Evolutionary conservation across 164 flowering plant species (phyloP).

Genomic region (Cinnamomum chago): DNA sequence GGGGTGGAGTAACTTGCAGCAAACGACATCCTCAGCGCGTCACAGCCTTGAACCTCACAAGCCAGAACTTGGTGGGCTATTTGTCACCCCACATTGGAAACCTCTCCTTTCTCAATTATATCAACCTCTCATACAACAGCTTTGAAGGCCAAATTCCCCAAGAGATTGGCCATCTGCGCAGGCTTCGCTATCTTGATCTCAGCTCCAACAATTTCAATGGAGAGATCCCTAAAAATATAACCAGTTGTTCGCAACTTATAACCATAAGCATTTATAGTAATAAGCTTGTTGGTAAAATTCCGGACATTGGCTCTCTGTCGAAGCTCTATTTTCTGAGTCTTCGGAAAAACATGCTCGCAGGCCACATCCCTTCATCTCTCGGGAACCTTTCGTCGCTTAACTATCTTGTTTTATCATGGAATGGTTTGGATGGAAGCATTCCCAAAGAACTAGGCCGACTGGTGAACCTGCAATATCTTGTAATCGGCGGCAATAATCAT

Average conservation of each 20-base stretch:
- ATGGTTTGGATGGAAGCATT: neutral
- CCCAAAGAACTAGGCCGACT: conserved; percentile 1
- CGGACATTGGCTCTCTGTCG: neutral
- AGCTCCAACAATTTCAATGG: conserved; percentile 32
- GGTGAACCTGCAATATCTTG: neutral
- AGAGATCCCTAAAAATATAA: conserved; percentile 26
- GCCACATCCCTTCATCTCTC: conserved; percentile 21
- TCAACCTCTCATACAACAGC: conserved; percentile 26
- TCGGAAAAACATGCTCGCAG: conserved; percentile 9
- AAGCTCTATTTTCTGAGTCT: conserved; percentile 3
- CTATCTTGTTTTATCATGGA: neutral
- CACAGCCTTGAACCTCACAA: no score
- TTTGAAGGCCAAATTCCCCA: conserved; percentile 32
- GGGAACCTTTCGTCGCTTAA: conserved; percentile 14
- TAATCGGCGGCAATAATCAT: neutral
- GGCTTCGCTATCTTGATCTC: conserved; percentile 23
- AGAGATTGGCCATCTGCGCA: conserved; percentile 25
- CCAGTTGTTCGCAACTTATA: conserved; percentile 14
- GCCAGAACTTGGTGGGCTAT: no score
- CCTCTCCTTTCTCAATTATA: conserved; percentile 3
- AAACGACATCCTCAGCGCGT: no score
- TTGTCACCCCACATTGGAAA: no score
- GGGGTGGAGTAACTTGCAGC: no score
- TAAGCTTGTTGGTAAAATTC: neutral
- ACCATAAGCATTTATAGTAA: conserved; percentile 22